Percentiles rank a stretch among this genome's conserved stretches.
Conservation (phyloP, 306 rosid species). For the Rosa persica region DNA sequence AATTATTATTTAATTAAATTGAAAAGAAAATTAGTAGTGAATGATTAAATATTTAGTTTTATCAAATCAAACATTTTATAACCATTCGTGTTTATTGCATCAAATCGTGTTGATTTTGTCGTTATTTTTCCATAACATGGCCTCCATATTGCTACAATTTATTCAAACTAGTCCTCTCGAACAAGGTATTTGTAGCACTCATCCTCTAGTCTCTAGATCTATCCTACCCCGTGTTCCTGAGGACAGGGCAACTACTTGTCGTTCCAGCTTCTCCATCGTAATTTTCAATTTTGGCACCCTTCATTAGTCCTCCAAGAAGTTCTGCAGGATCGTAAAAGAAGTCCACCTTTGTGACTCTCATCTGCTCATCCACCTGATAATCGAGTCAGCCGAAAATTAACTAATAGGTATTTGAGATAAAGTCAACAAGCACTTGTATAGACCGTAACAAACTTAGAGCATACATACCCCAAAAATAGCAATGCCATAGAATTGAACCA, state of each 20-base stretch:
- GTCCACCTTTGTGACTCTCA: constrained; percentile 55
- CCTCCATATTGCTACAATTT: neutral
- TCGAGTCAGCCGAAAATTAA: neutral
- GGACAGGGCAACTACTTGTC: constrained; percentile 41
- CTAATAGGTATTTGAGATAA: neutral
- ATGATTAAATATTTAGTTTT: no score
- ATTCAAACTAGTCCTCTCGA: neutral
- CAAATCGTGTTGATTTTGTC: neutral
- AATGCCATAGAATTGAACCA: constrained; percentile 48
- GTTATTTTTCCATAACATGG: neutral
- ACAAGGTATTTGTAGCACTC: neutral
- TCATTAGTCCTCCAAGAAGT: constrained; percentile 52
- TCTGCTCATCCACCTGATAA: constrained; percentile 48
- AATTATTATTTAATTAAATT: no score
- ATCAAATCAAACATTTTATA: no score
- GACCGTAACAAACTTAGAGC: neutral
- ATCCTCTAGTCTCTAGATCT: neutral
- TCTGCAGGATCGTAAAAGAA: constrained; percentile 55
- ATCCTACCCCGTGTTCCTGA: constrained; percentile 46
- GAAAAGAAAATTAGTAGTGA: no score
- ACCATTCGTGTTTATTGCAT: neutral
- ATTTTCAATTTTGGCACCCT: constrained; percentile 29
- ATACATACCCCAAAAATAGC: constrained; percentile 43
- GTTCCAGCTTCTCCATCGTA: constrained; percentile 30
- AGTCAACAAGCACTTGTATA: neutral